Evolutionary conservation across 2,329 filamentous ascomycete species (phyloP), one percentile per base, ranked within the genome.

Genomic region (Fusarium lateritium): DNA sequence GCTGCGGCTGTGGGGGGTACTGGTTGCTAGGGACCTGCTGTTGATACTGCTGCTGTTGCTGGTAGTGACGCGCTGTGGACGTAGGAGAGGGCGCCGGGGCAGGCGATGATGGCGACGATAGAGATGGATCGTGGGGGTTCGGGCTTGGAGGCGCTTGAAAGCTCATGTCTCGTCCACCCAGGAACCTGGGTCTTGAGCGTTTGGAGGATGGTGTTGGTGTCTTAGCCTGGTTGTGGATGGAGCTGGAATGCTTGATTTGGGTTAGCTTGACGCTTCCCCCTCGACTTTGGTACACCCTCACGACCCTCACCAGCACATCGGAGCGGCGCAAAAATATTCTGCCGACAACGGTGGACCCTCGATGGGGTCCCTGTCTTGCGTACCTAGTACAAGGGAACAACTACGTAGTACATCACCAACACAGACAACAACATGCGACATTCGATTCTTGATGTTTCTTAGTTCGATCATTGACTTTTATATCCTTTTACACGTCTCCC

Each of bases 151-250:
- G 72, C 65, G 75, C 64, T 65, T 69, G 74, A 75, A 78, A 77
- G 76, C 71, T 78, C 76, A 78, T 78, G 66, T 76, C 74, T 72
- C 55, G 72, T 67, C 62, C 51, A 69, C 63, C 56, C 61, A 46
- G 52, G 46, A 68, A 70, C 53, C 55, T 67, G 68, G 68, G 68
- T 65, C 72, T 55, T 60, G 69, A 60, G 62, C 70, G 62, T 62
- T 71, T 73, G 36, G 56, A 69, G 69, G 52, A 62, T 68, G 59
- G 60, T 65, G 59, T 62, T 64, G 68, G 65, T 66, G 63, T 73
- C 64, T 70, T 73, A 57, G 49, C 50, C 54, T 62, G 43, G 42
- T 38, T 49, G 61, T 57, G 56, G 68, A 71, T 65, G 64, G 68
- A 71, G 68, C 67, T 58, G 56, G 42, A 21, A 43, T 51, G 67